Percentiles rank a stretch among this genome's conserved stretches.
Conservation (phyloP, 352 stramenopile species). For the Globisporangium perplexum region DNA sequence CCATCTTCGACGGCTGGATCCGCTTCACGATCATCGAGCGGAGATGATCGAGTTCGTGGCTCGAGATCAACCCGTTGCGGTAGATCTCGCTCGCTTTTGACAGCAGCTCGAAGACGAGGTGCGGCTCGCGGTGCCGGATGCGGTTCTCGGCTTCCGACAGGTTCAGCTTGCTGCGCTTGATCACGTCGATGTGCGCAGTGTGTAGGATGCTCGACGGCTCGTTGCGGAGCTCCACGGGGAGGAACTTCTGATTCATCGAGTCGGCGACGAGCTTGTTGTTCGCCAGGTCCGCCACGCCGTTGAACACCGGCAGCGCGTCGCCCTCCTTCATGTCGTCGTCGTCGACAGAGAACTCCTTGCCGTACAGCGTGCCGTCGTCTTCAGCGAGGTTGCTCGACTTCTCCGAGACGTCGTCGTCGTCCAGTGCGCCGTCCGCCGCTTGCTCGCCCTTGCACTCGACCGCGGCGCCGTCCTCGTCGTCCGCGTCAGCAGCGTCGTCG, state of each 20-base stretch:
- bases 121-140: conserved; percentile 76
- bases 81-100: conserved; percentile 85
- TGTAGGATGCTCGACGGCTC: conserved; percentile 53
- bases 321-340: conserved; percentile 41
- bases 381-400: conserved; percentile 67
- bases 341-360: conserved; percentile 63
- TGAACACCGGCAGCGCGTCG: conserved; percentile 51
- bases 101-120: conserved; percentile 77
- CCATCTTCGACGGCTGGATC: conserved; percentile 83
- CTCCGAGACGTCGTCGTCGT: conserved; percentile 44
- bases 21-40: conserved; percentile 72
- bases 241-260: conserved; percentile 81
- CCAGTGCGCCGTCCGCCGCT: conserved; percentile 53
- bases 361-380: conserved; percentile 80
- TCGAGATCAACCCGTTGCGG: conserved; percentile 71
- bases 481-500: conserved; percentile 13
- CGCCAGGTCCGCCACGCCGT: conserved; percentile 44
- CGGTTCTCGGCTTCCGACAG: conserved; percentile 75
- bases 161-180: conserved; percentile 79
- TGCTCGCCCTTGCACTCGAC: conserved; percentile 19
- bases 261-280: conserved; percentile 76
- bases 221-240: conserved; percentile 57
- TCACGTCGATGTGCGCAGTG: conserved; percentile 74
- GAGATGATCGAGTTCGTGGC: conserved; percentile 67
- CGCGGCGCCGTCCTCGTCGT: conserved; percentile 39